phyloP scores from a whole-genome alignment of 108 stramenopile genomes.

The Thalassiosira profunda region DNA sequence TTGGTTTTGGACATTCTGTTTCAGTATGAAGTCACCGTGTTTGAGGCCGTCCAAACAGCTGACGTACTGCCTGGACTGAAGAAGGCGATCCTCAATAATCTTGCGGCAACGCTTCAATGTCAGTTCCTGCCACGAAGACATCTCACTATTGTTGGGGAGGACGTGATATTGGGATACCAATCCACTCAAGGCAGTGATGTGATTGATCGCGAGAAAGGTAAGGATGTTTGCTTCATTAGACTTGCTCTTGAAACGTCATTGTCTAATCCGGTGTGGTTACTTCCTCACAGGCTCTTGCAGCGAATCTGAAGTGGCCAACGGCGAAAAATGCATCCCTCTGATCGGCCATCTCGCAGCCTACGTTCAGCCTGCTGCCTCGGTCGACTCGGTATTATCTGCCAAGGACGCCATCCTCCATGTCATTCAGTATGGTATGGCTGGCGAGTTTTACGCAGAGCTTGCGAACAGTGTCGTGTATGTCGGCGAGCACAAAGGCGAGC shows the following conservation, averaged over 20 bases:
- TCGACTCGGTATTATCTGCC: neutral
- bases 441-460: neutral
- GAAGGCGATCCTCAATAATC: conserved; percentile 4
- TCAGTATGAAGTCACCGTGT: conserved; percentile 16
- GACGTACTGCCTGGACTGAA: conserved; percentile 4
- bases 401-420: neutral
- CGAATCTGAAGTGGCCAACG: neutral
- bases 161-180: conserved; percentile 9
- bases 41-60: neutral
- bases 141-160: neutral
- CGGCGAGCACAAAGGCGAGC: neutral
- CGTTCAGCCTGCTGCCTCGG: neutral
- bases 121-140: neutral
- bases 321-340: neutral
- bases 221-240: too few relatives aligned
- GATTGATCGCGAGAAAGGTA: conserved; percentile 12
- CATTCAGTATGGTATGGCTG: neutral
- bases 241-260: too few relatives aligned
- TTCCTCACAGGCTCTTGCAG: too few relatives aligned
- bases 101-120: conserved; percentile 5
- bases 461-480: neutral
- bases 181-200: conserved; percentile 11
- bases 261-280: neutral
- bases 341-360: neutral
- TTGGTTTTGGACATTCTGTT: conserved; percentile 5